Base-by-base conservation (phyloP, 2,329 filamentous ascomycete species). In the Penicillium capsulatum region DNA sequence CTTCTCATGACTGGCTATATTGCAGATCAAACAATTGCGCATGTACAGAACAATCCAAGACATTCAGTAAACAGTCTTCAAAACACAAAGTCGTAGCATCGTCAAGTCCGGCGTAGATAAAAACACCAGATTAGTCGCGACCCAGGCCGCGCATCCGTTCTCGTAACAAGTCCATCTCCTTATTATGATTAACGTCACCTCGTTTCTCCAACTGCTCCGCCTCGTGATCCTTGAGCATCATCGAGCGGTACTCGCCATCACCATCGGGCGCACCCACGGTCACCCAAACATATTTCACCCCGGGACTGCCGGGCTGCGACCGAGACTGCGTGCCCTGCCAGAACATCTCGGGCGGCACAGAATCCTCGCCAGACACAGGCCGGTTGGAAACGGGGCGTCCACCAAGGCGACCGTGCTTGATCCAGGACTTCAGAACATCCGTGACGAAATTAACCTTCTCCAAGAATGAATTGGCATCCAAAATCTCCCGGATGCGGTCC, bases 211-310 rank as follows among this genome's bases (percentile, higher is more conserved):
- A 5, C 17, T 19, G 39, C 11, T 40, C 45, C 6, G 36, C 42
- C 3, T 51, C 45, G 19, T 36, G 30, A 10, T 55, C 52, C 36
- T 63, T 65, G 11, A 67, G 39, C 15, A 60, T 55, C 13, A 67
- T 47, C 2, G 64, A 66, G n/a, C 61, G 58, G 45, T 69, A 69
- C 17, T 67, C 60, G 2, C 60, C 64, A 57, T 73, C 70, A 16
- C 70, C 70, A 38, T 69, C 69, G 15, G 65, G 67, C 14, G 69
- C 66, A 6, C 70, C 70, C 11, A 73, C 69, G 0, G 69, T 72
- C 16, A 72, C 70, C 70, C 75, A 77, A 39, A 70, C 70, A 31
- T 74, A 69, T 53, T 74, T 74, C 3, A 58, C 71, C 62, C 58
- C 61, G 17, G 76, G 73, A 13, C 58, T 72, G 40, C 66, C 64